phyloP scores from a whole-genome alignment of 2,329 filamentous ascomycete species.

The Pestalotiopsis sp. region DNA sequence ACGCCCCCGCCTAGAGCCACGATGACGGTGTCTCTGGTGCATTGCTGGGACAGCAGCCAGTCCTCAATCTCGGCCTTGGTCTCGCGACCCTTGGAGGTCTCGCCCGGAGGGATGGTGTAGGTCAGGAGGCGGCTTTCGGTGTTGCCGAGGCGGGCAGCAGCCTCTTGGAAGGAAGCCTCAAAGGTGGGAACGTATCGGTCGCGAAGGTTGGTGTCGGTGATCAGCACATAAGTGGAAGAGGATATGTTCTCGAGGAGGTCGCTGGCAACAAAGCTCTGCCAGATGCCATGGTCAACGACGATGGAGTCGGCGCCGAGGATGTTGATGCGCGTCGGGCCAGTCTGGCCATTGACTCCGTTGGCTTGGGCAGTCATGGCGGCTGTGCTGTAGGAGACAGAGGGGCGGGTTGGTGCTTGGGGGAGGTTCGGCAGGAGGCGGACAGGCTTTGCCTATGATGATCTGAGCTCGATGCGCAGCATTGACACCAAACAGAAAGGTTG shows the following conservation, averaged over 20 bases:
- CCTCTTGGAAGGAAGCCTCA: constrained; percentile 62
- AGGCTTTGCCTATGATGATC: background rate
- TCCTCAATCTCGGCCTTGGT: constrained; percentile 97
- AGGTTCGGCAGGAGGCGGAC: background rate
- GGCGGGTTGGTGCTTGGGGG: background rate
- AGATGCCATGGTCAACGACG: constrained; percentile 88
- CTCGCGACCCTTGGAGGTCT: constrained; percentile 89
- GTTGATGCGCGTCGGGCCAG: constrained; percentile 62
- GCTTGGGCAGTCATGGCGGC: constrained; percentile 8
- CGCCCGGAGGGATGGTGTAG: constrained; percentile 86
- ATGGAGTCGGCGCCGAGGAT: constrained; percentile 92
- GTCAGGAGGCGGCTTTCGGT: constrained; percentile 73
- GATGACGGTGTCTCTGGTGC: constrained; percentile 91
- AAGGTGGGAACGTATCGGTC: constrained; percentile 82
- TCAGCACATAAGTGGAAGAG: constrained; percentile 92
- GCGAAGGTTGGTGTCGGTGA: constrained; percentile 93
- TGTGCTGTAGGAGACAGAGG: background rate
- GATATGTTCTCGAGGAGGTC: constrained; percentile 78
- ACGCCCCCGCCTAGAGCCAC: constrained; percentile 95
- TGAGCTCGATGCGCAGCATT: constrained; percentile 1
- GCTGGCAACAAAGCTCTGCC: constrained; percentile 77
- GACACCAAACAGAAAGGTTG: constrained; percentile 3
- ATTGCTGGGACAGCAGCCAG: constrained; percentile 92
- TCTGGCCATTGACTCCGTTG: constrained; percentile 9
- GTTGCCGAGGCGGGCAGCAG: constrained; percentile 31